phyloP scores from a whole-genome alignment of 2,329 filamentous ascomycete genomes.

The Parastagonospora avenae region DNA sequence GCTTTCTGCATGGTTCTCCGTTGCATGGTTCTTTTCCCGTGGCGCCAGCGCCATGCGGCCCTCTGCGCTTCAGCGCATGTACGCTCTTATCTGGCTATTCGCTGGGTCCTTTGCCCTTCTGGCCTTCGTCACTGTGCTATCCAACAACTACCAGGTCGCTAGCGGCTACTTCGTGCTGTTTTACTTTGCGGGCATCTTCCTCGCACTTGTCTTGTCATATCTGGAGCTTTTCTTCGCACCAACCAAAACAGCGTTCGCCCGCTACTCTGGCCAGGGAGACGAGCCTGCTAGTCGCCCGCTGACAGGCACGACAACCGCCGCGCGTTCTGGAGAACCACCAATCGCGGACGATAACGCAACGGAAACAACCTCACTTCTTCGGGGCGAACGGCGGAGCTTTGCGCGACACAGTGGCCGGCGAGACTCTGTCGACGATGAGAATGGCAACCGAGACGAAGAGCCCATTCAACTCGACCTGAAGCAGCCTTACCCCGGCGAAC shows the following conservation, averaged over 20 bases:
- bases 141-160: conserved; percentile 73
- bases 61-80: conserved; percentile 82
- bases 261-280: conserved; percentile 51
- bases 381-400: conserved; percentile 60
- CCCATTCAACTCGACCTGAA: conserved; percentile 41
- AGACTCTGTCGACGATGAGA: conserved; percentile 46
- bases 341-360: conserved; percentile 51
- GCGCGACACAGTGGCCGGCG: conserved; percentile 55
- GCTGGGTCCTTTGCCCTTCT: conserved; percentile 73
- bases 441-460: conserved; percentile 39
- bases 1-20: conserved; percentile 76
- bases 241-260: conserved; percentile 71
- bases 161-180: conserved; percentile 83
- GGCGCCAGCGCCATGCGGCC: conserved; percentile 80
- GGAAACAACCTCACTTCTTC: conserved; percentile 63
- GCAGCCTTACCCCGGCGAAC: conserved; percentile 69
- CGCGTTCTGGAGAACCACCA: conserved; percentile 40
- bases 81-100: conserved; percentile 85
- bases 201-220: conserved; percentile 76
- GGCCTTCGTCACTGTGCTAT: conserved; percentile 74
- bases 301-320: conserved; percentile 37
- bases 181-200: conserved; percentile 75
- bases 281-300: conserved; percentile 40
- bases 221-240: conserved; percentile 78
- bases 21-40: conserved; percentile 81